Conservation (phyloP, 108 stramenopile species). For the Pseudonitzschia multiseries region DNA sequence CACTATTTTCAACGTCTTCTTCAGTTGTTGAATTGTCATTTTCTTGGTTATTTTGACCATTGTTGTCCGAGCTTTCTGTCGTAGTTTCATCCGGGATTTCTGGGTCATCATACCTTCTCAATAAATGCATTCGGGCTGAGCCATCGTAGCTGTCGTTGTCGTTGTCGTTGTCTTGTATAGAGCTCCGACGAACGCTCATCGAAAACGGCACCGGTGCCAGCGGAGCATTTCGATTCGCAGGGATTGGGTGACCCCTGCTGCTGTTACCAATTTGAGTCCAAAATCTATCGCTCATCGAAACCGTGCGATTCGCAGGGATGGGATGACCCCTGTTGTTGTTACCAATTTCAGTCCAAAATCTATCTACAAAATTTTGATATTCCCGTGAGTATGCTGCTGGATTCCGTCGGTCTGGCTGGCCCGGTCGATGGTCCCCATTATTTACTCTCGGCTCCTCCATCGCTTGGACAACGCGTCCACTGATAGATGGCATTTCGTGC, state of each 20-base stretch:
- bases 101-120: not conserved
- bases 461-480: slow-evolving; percentile 27
- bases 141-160: slow-evolving; percentile 18
- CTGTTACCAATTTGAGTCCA: too few relatives aligned
- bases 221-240: not conserved
- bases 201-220: too few relatives aligned
- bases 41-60: slow-evolving; percentile 5
- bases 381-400: not conserved
- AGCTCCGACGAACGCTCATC: too few relatives aligned
- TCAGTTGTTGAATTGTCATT: slow-evolving; percentile 7
- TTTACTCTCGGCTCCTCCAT: not conserved
- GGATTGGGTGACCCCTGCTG: too few relatives aligned
- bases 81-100: slow-evolving; percentile 22
- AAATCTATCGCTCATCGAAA: too few relatives aligned
- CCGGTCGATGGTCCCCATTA: not conserved
- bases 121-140: not conserved
- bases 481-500: slow-evolving; percentile 34
- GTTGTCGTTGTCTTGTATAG: too few relatives aligned
- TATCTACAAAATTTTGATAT: slow-evolving; percentile 8
- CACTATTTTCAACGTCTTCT: slow-evolving; percentile 17
- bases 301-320: not conserved
- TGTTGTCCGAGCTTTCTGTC: slow-evolving; percentile 8
- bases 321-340: not conserved
- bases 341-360: not conserved
- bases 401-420: not conserved